Conservation (phyloP, 208 protist genomes). For the Porcisia hertigi region DNA sequence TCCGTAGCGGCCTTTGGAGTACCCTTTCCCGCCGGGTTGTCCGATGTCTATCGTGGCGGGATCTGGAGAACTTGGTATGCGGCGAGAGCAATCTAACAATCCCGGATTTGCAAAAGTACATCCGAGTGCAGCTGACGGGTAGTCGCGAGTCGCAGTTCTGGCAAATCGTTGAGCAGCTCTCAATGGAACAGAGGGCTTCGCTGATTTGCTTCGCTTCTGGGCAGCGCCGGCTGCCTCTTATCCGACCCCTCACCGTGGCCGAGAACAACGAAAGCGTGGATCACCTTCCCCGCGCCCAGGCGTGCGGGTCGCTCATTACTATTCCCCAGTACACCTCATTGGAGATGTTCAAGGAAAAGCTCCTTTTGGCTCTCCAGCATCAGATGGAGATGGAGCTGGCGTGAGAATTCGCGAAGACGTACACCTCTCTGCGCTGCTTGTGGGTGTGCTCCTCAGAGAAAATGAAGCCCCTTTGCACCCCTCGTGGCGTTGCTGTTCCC, state of each 20-base stretch:
- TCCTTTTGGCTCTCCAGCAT: slow-evolving; percentile 77
- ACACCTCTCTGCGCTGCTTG: background rate
- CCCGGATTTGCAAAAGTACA: slow-evolving; percentile 66
- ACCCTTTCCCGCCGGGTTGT: slow-evolving; percentile 81
- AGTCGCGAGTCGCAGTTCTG: slow-evolving; percentile 77
- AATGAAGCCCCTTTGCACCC: background rate
- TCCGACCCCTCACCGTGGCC: slow-evolving; percentile 66
- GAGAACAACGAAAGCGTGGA: slow-evolving; percentile 83
- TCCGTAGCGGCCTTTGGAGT: slow-evolving; percentile 80
- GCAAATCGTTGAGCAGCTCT: slow-evolving; percentile 84
- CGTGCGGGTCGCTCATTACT: slow-evolving; percentile 88
- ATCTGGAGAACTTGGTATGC: slow-evolving; percentile 83
- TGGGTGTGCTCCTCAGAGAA: background rate
- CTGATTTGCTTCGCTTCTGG: slow-evolving; percentile 90
- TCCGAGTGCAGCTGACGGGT: slow-evolving; percentile 54
- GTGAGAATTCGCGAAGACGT: slow-evolving; percentile 11
- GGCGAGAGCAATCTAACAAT: slow-evolving; percentile 71
- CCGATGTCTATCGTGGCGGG: slow-evolving; percentile 85
- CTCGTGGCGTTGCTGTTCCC: too few species aligned
- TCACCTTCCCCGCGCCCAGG: slow-evolving; percentile 86
- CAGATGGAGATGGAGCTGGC: slow-evolving; percentile 92
- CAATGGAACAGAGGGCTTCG: slow-evolving; percentile 71
- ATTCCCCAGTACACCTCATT: slow-evolving; percentile 81
- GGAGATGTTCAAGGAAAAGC: slow-evolving; percentile 79
- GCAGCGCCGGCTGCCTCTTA: slow-evolving; percentile 82